Conservation (phyloP, 2,329 filamentous ascomycete genomes). For the Colletotrichum caudatum region DNA sequence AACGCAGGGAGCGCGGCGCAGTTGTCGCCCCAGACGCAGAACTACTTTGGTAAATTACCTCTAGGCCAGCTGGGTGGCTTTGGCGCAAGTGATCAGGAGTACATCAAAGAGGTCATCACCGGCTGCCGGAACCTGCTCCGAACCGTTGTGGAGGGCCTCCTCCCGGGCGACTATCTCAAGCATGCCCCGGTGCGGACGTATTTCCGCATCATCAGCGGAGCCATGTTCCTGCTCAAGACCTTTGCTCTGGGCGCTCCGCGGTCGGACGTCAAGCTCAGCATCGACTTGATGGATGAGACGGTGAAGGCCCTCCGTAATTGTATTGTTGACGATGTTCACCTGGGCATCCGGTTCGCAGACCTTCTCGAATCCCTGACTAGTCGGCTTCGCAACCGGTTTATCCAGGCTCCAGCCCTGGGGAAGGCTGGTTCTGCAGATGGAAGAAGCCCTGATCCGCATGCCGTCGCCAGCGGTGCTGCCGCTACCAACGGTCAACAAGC, state of each 20-base stretch:
- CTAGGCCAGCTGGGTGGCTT: constrained; percentile 74
- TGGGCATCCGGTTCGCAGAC: constrained; percentile 86
- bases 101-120: constrained; percentile 81
- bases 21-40: constrained; percentile 73
- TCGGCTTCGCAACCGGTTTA: constrained; percentile 79
- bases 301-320: constrained; percentile 81
- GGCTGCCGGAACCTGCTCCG: constrained; percentile 81
- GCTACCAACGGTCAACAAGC: constrained; percentile 26
- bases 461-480: constrained; percentile 43
- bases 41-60: constrained; percentile 73
- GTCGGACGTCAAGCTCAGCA: constrained; percentile 80
- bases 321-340: constrained; percentile 86
- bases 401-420: constrained; percentile 68
- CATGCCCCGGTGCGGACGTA: constrained; percentile 87
- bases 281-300: constrained; percentile 79
- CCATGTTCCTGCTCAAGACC: constrained; percentile 87
- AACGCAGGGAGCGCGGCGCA: constrained; percentile 55
- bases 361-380: constrained; percentile 83
- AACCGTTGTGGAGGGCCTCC: constrained; percentile 80
- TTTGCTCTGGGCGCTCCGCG: constrained; percentile 85
- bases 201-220: constrained; percentile 86
- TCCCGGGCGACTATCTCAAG: constrained; percentile 81
- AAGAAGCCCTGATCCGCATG: constrained; percentile 55
- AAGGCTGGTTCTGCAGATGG: constrained; percentile 55
- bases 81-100: constrained; percentile 76